These are phyloP conservation scores for Boletus eberwhitei DNA, from an alignment of 768 basidiomycete genomes.

Conservation along the genomic window DNA sequence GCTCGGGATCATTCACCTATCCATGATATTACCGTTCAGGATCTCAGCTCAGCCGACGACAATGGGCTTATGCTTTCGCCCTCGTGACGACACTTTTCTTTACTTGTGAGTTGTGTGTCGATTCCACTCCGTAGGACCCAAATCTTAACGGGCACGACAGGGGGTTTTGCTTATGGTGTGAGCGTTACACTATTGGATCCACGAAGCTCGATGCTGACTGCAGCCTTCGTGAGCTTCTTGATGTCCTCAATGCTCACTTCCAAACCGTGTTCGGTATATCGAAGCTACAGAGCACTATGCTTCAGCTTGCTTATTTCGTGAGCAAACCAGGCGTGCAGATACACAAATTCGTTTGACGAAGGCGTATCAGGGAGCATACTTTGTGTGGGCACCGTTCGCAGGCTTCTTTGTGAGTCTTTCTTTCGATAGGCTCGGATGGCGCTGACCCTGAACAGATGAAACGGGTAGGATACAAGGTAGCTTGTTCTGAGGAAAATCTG, in stretches of 20 bases:
- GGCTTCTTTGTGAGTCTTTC: slow-evolving; percentile 48
- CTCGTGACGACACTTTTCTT: slow-evolving; percentile 77
- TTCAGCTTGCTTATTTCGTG: slow-evolving; percentile 72
- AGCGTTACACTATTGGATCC: slow-evolving; percentile 14
- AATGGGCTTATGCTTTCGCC: slow-evolving; percentile 57
- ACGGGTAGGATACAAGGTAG: slow-evolving; percentile 64
- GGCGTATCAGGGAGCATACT: slow-evolving; percentile 49
- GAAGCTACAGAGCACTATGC: slow-evolving; percentile 68
- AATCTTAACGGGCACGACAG: slow-evolving; percentile 23
- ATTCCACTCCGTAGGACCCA: background rate
- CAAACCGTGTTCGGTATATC: slow-evolving; percentile 64
- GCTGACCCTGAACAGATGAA: slow-evolving; percentile 44
- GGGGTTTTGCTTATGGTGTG: slow-evolving; percentile 70
- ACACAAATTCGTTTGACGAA: background rate
- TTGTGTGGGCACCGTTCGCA: slow-evolving; percentile 57
- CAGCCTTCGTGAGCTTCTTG: slow-evolving; percentile 47
- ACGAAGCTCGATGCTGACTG: slow-evolving; percentile 14
- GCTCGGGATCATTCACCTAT: background rate
- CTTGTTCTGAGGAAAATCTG: background rate
- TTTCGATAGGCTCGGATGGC: background rate
- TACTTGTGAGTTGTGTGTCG: slow-evolving; percentile 45
- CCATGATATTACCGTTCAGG: slow-evolving; percentile 10
- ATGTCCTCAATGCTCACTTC: slow-evolving; percentile 71
- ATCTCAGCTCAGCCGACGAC: slow-evolving; percentile 41
- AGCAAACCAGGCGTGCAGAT: slow-evolving; percentile 11